These are phyloP conservation scores for Ceriops tagal DNA, from an alignment of 345 rosid species.

Conservation along the genomic window DNA sequence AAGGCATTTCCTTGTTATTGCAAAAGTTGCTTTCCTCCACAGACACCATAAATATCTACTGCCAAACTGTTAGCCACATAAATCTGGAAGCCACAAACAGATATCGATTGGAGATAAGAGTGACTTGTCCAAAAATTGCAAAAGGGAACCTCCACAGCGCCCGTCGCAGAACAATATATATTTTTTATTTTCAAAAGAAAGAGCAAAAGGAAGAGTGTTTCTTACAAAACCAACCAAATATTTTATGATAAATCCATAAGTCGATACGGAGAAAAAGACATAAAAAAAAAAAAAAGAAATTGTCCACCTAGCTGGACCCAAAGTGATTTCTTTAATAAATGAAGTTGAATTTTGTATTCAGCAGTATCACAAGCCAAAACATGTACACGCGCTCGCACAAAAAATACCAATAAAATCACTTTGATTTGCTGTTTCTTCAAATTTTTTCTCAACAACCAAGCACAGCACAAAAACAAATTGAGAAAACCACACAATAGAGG, in stretches of 20 bases:
- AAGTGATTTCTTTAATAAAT: neutral
- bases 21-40: neutral
- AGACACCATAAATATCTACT: constrained; percentile 1
- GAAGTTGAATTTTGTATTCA: no score
- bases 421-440: neutral
- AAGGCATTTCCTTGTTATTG: neutral
- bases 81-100: neutral
- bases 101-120: neutral
- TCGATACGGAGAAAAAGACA: neutral
- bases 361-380: no score
- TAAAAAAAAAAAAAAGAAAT: neutral
- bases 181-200: neutral
- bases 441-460: constrained; percentile 1
- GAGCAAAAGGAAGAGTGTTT: neutral
- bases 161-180: neutral
- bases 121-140: no score
- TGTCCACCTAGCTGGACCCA: neutral
- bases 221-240: no score
- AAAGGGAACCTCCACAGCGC: no score
- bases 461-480: neutral
- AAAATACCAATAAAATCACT: neutral
- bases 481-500: neutral
- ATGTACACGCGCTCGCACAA: neutral
- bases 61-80: neutral
- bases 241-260: neutral